phyloP scores from a whole-genome alignment of 306 rosid species.

The Benincasa hispida region DNA sequence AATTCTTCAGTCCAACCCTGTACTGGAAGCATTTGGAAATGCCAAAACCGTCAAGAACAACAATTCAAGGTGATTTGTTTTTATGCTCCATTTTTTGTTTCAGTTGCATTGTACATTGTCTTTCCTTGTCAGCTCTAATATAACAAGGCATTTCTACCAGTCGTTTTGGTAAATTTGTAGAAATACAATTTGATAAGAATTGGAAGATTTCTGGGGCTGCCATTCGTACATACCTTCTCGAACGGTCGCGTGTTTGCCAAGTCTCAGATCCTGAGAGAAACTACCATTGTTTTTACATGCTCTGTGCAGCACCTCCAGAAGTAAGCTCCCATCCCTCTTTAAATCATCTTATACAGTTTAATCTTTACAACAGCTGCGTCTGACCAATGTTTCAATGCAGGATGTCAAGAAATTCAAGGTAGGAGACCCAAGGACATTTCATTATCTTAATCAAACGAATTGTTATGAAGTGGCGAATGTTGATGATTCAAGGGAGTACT shows the following conservation, averaged over 20 bases:
- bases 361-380: conserved; percentile 3
- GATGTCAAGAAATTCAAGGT: conserved; percentile 56
- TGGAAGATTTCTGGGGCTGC: conserved; percentile 90
- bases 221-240: conserved; percentile 78
- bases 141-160: conserved; percentile 26
- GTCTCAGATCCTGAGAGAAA: conserved; percentile 81
- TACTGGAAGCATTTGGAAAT: conserved; percentile 83
- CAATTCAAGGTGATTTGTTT: conserved; percentile 57
- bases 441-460: conserved; percentile 64
- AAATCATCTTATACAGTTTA: background rate
- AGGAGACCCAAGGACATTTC: conserved; percentile 64
- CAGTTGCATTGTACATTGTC: background rate
- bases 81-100: background rate
- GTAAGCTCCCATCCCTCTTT: conserved; percentile 20
- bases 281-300: conserved; percentile 92
- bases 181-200: conserved; percentile 74
- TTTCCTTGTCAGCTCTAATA: conserved; percentile 10
- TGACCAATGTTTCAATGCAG: conserved; percentile 25
- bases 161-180: conserved; percentile 89
- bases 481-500: conserved; percentile 75
- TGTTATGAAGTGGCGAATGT: conserved; percentile 72
- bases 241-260: conserved; percentile 85
- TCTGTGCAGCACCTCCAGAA: conserved; percentile 83
- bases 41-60: conserved; percentile 85
- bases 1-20: conserved; percentile 74